Evolutionary conservation across 2,329 filamentous ascomycete genomes (phyloP), one percentile per base, ranked within the genome.

Genomic region (Hortaea sp.): DNA sequence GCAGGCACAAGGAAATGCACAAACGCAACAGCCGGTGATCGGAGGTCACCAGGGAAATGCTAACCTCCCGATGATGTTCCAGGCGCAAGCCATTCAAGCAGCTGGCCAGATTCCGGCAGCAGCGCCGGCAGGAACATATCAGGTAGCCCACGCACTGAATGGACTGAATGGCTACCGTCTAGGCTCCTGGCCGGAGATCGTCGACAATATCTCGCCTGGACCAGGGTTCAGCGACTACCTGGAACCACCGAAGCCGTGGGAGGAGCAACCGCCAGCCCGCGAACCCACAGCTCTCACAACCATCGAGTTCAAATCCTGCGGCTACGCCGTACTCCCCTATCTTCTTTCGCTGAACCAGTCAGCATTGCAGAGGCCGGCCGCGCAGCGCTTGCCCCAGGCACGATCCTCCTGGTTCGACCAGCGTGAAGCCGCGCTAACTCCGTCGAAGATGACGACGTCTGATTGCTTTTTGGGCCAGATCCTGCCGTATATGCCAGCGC

Each of bases 221-320:
- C 59, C 56, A 2, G 71, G 67, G 11, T 61, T 74, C 30, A 57
- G 57, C 38, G 65, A 70, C 48, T 67, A 71, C 34, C 63, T 66
- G 10, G 60, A 65, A 9, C 50, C 48, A 30, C 51, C 57, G 32
- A 30, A 42, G 65, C 35, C 58, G 61, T 52, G 54, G 56, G 43
- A 57, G 48, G 6, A 56, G 60, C 46, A 47, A 41, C 35, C 29
- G 31, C 57, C 61, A 6, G 27, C 46, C 46, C 35, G 54, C 50
- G 13, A 38, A 7, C 30, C 55, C 53, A 67, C 67, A 3, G 58
- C 58, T 20, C 58, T 76, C 1, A 52, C 59, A 45, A 59, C 60
- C 10, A 62, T 82, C 29, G 67, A 70, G 1, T 74, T 83, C 62
- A 73, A 72, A 30, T 82, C 78, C 0, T 83, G 79, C 57, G 80